Base-by-base conservation (phyloP, 352 stramenopile species). In the Globisporangium takayamanum region DNA sequence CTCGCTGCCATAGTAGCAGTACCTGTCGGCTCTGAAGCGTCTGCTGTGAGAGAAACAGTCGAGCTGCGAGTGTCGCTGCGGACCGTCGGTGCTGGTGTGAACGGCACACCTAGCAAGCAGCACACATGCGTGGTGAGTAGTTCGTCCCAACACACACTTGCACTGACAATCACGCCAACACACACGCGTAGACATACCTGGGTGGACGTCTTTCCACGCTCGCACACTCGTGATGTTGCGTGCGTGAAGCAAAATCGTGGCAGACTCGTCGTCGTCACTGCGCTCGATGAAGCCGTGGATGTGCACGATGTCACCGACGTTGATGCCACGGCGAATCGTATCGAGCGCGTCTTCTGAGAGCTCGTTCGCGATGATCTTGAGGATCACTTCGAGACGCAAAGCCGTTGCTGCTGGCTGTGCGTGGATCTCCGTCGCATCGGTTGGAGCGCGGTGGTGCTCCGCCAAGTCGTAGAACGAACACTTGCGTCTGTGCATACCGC, bases 401-500 rank as follows among this genome's bases (percentile, higher is more conserved):
- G 52, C 58, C 7, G 71, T 46, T 11, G 22, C 42, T 28, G 58
- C 52, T 25, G 60, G 56, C 28, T 48, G 55, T 6, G 47, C 50
- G 2, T 71, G n/a, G 18, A 66, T 55, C 30, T 49, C n/a, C 3
- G 5, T 14, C 44, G 20, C 44, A 12, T 49, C 44, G 33, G 33
- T 39, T 12, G 33, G 33, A 39, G 33, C 33, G 33, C 33, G 33
- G 18, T 25, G 18, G n/a, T 26, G 41, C 52, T 64, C 58, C 2
- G 72, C 76, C 52, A 93, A 60, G 63, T 93, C 84, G 44, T 79
- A 89, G 71, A 93, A 93, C 18, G 74, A 87, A 57, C 78, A 90
- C 57, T 74, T 87, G 15, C 79, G 76, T 25, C 82, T 89, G 20
- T 2, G 18, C 36, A 47, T 26, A 51, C 28, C 28, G 15, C 30